Percentiles rank a stretch among this genome's conserved stretches.
Conservation (phyloP, 176 grass and related monocot genomes). For the Triticum monococcum region DNA sequence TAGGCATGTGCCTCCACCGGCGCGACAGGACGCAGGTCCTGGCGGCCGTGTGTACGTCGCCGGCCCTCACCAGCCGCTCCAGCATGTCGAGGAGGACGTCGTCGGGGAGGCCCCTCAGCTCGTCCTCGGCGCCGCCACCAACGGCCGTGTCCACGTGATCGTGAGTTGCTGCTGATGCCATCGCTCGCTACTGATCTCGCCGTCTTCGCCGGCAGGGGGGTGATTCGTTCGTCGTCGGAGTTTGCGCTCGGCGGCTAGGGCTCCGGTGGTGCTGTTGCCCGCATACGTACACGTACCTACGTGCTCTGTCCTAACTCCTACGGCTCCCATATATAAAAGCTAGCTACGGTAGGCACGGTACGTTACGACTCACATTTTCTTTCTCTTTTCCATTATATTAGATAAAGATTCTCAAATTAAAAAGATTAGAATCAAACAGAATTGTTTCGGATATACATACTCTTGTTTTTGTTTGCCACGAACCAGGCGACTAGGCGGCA, state of each 20-base stretch:
- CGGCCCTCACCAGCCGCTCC: background rate
- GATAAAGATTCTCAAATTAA: too few species aligned
- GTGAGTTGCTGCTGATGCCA: background rate
- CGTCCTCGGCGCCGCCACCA: background rate
- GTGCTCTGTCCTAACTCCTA: background rate
- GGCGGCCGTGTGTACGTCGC: background rate
- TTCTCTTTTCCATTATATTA: too few species aligned
- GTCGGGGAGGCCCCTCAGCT: background rate
- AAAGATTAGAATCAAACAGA: too few species aligned
- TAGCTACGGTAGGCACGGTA: background rate
- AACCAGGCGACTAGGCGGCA: too few species aligned
- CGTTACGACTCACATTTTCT: too few species aligned
- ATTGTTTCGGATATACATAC: too few species aligned
- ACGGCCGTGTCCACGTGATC: background rate
- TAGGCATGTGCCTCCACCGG: background rate
- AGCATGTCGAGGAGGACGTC: constrained; percentile 4
- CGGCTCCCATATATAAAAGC: background rate
- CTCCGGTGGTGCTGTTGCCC: background rate
- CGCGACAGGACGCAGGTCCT: background rate
- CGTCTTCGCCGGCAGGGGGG: background rate
- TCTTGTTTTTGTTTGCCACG: too few species aligned
- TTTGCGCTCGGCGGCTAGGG: background rate
- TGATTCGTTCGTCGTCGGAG: constrained; percentile 1
- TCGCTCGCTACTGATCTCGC: background rate
- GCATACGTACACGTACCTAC: background rate